phyloP scores from a whole-genome alignment of 805 yeast species.

The Saccharomycopsis oosterbeekiorum region DNA sequence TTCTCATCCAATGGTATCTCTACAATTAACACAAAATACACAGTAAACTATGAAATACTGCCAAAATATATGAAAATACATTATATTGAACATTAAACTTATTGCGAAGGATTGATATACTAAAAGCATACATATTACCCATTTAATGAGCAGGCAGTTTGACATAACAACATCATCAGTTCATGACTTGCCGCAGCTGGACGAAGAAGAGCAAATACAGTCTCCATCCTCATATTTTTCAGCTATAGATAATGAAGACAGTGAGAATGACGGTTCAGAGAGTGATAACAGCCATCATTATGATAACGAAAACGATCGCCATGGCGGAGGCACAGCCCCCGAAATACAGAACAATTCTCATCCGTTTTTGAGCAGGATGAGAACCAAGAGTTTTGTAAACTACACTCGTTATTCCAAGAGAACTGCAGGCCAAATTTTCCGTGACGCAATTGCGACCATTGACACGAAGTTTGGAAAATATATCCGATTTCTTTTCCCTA shows the following conservation, averaged over 20 bases:
- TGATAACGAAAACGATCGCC: background rate
- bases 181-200: background rate
- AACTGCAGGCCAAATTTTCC: background rate
- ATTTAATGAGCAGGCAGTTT: background rate
- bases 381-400: background rate
- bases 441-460: background rate
- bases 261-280: background rate
- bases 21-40: background rate
- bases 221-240: background rate
- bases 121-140: background rate
- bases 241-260: background rate
- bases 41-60: background rate
- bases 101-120: background rate
- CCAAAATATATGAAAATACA: background rate
- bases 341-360: background rate
- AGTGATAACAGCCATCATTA: background rate
- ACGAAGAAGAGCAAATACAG: background rate
- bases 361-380: background rate
- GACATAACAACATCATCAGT: background rate
- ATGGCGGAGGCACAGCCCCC: too few species aligned
- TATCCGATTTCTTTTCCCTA: slow-evolving; percentile 25
- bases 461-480: slow-evolving; percentile 4
- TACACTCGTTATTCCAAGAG: background rate
- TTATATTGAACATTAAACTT: background rate
- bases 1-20: too few species aligned